Base-by-base conservation (phyloP, 2,329 filamentous ascomycete species). In the Pestalotiopsis sp. region DNA sequence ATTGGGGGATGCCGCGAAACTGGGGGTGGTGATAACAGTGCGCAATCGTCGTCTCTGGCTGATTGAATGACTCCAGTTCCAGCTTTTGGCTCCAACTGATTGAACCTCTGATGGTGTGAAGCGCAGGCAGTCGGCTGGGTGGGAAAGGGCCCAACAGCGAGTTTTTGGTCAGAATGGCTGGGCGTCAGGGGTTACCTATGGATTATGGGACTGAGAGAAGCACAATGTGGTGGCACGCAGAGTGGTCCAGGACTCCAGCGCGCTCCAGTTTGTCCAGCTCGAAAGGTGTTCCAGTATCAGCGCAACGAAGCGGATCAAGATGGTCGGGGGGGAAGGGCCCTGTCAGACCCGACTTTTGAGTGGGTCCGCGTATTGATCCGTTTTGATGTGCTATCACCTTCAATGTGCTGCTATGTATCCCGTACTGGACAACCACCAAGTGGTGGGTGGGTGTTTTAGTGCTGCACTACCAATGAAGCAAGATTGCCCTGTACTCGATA, bases 31-130 rank as follows among this genome's bases (percentile, higher is more conserved):
- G 45, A n/a, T n/a, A n/a, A 9, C 17, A 52, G 45, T 20, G 20
- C 45, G 45, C 45, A n/a, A 17, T 6, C 45, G 17, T 17, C 45
- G 14, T 9, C 17, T 17, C 45, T 52, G 45, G 20, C 45, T 52
- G 45, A 52, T 36, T 62, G 59, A 20, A 62, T 52, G 45, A 62
- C 31, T 62, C 59, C 59, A 41, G 17, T 49, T 36, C 59, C 36
- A 62, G 59, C 9, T 59, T 13, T 13, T 59, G 23, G 20, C n/a
- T 45, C 60, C 36, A 36, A 39, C 25, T 64, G 45, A 52, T 52
- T 36, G 31, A 36, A 36, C 31, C 31, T 52, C 45, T 52, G 61
- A 64, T 64, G 61, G 61, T 64, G 61, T 64, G 61, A 64, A 64
- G 61, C 61, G 39, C 61, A 64, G 61, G 61, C 61, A 64, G 41